Evolutionary conservation across 306 rosid species (phyloP).

Genomic region (Ochetophila trinervis): DNA sequence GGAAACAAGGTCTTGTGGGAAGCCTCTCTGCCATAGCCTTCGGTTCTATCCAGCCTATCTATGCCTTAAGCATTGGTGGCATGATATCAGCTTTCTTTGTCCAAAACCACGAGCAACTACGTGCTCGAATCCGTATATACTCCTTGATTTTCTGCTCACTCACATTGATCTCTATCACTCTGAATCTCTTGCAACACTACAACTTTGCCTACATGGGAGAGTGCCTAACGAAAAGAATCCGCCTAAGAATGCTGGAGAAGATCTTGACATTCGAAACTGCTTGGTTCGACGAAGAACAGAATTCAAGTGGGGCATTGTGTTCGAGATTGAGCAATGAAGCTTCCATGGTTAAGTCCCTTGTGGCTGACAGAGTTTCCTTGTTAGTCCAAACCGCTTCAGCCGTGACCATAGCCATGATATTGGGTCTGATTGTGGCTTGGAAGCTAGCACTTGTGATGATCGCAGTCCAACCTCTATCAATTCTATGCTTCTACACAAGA

Average conservation of each 20-base stretch:
- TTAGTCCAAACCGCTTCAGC: slow-evolving; percentile 82
- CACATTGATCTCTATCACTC: slow-evolving; percentile 56
- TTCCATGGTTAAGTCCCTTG: slow-evolving; percentile 84
- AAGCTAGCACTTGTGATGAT: slow-evolving; percentile 91
- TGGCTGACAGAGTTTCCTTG: slow-evolving; percentile 76
- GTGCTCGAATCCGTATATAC: slow-evolving; percentile 54
- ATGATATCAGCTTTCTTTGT: slow-evolving; percentile 88
- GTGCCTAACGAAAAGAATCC: slow-evolving; percentile 65
- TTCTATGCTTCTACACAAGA: slow-evolving; percentile 78
- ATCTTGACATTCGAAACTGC: slow-evolving; percentile 86
- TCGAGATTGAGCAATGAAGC: slow-evolving; percentile 88
- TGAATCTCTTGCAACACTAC: slow-evolving; percentile 85
- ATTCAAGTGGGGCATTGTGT: slow-evolving; percentile 84
- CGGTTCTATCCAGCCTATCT: slow-evolving; percentile 86
- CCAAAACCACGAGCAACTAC: slow-evolving; percentile 72
- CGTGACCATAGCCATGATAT: slow-evolving; percentile 80
- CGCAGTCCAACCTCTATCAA: slow-evolving; percentile 78
- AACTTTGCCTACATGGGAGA: slow-evolving; percentile 89
- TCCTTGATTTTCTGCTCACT: slow-evolving; percentile 65
- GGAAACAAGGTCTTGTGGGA: slow-evolving; percentile 85
- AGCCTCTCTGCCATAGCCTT: slow-evolving; percentile 65
- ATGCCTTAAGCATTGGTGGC: slow-evolving; percentile 86
- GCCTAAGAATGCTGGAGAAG: slow-evolving; percentile 64
- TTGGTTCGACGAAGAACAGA: slow-evolving; percentile 86
- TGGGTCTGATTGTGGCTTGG: slow-evolving; percentile 89